Percentiles rank a stretch among this genome's conserved stretches.
phyloP scores from a whole-genome alignment of 1,284 basidiomycete species.

The Dichomitus squalens region DNA sequence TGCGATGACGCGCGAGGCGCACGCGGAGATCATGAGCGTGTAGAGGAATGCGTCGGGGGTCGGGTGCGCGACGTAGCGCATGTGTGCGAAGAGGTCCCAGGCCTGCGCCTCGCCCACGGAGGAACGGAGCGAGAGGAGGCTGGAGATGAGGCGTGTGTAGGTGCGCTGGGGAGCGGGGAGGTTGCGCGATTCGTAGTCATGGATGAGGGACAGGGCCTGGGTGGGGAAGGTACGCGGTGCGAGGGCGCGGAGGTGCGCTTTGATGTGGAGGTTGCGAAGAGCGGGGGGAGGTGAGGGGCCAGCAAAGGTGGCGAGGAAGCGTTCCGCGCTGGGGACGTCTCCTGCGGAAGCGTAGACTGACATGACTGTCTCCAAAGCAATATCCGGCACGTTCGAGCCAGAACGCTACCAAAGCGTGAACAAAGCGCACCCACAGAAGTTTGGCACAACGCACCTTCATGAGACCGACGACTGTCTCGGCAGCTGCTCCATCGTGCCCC shows the following conservation, averaged over 20 bases:
- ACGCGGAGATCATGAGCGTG: conserved; percentile 87
- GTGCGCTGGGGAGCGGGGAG: conserved; percentile 62
- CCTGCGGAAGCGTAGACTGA: conserved; percentile 51
- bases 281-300: conserved; percentile 44
- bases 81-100: conserved; percentile 94
- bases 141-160: conserved; percentile 64
- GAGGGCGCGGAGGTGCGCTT: conserved; percentile 53
- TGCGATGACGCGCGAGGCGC: conserved; percentile 47
- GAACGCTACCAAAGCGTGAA: conserved; percentile 36
- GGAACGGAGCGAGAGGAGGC: conserved; percentile 54
- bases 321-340: conserved; percentile 48
- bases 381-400: conserved; percentile 40
- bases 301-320: conserved; percentile 44
- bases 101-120: conserved; percentile 69
- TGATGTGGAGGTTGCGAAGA: conserved; percentile 71
- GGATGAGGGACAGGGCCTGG: conserved; percentile 60
- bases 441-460: conserved; percentile 51
- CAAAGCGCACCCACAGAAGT: not conserved
- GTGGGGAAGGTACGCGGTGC: conserved; percentile 49
- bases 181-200: conserved; percentile 63
- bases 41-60: conserved; percentile 77
- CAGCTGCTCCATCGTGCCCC: conserved; percentile 35
- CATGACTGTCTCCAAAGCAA: conserved; percentile 48
- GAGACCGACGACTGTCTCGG: conserved; percentile 38
- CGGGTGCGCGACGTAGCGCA: conserved; percentile 93